Conservation (phyloP, 306 rosid genomes). For the Styphnolobium japonicum region DNA sequence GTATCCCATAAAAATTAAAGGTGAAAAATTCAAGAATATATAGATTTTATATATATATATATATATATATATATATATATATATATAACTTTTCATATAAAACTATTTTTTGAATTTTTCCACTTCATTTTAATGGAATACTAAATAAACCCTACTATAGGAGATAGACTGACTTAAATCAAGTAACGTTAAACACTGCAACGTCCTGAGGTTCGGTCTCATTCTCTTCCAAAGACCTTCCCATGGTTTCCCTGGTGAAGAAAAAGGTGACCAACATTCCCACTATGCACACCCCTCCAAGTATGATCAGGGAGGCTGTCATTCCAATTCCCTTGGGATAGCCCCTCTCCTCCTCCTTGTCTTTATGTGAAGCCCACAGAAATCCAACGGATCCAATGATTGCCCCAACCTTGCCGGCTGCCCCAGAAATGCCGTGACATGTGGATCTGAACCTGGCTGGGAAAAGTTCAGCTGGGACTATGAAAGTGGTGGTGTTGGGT, state of each 20-base stretch:
- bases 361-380: conserved; percentile 43
- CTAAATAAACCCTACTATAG: too few relatives aligned
- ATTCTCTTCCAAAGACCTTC: conserved; percentile 75
- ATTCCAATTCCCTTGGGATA: conserved; percentile 44
- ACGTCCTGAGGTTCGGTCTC: conserved; percentile 28
- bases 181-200: background rate
- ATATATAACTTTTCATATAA: too few relatives aligned
- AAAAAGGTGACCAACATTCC: conserved; percentile 61
- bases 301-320: conserved; percentile 38
- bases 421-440: conserved; percentile 84
- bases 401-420: conserved; percentile 67
- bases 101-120: too few relatives aligned
- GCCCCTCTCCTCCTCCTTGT: conserved; percentile 1
- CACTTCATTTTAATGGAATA: too few relatives aligned
- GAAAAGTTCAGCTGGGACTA: conserved; percentile 75
- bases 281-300: conserved; percentile 59
- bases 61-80: too few relatives aligned
- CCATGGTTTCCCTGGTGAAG: conserved; percentile 64
- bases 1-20: too few relatives aligned
- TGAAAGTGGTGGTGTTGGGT: conserved; percentile 88
- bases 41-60: too few relatives aligned
- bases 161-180: too few relatives aligned
- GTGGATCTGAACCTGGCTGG: conserved; percentile 80
- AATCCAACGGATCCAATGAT: conserved; percentile 70
- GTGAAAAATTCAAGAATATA: too few relatives aligned